phyloP scores from a whole-genome alignment of 2,329 filamentous ascomycete species.

The Hypoxylon sp. region DNA sequence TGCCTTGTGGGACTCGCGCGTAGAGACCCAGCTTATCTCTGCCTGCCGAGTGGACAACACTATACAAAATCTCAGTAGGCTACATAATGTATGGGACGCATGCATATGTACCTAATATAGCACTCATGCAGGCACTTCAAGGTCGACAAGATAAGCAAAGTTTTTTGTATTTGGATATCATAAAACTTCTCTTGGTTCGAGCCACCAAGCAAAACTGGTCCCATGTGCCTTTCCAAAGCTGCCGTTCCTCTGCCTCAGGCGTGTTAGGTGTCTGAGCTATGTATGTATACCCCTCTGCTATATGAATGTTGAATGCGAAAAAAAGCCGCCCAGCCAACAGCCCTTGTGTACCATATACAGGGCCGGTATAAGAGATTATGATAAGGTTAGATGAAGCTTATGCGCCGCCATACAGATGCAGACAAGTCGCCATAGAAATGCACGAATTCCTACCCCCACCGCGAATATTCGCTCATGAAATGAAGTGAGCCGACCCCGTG shows the following conservation, averaged over 20 bases:
- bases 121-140: conserved; percentile 10
- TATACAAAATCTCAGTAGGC: conserved; percentile 6
- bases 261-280: conserved; percentile 18
- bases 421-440: conserved; percentile 37
- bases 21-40: conserved; percentile 5
- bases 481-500: conserved; percentile 10
- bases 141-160: conserved; percentile 27
- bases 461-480: conserved; percentile 11
- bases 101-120: conserved; percentile 23
- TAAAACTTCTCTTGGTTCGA: conserved; percentile 33
- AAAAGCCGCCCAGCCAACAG: conserved; percentile 28
- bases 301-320: conserved; percentile 38
- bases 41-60: conserved; percentile 4
- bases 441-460: conserved; percentile 16
- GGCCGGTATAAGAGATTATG: conserved; percentile 37
- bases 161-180: conserved; percentile 43
- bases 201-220: conserved; percentile 36
- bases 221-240: conserved; percentile 40
- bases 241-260: conserved; percentile 20
- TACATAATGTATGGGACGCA: conserved; percentile 19
- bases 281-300: conserved; percentile 18
- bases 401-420: conserved; percentile 35
- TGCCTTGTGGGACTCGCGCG: background rate
- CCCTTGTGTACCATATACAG: conserved; percentile 31
- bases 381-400: conserved; percentile 44